Percentiles rank a stretch among this genome's conserved stretches.
phyloP scores from a whole-genome alignment of 169 alveolate genomes.

The Babesia bigemina region DNA sequence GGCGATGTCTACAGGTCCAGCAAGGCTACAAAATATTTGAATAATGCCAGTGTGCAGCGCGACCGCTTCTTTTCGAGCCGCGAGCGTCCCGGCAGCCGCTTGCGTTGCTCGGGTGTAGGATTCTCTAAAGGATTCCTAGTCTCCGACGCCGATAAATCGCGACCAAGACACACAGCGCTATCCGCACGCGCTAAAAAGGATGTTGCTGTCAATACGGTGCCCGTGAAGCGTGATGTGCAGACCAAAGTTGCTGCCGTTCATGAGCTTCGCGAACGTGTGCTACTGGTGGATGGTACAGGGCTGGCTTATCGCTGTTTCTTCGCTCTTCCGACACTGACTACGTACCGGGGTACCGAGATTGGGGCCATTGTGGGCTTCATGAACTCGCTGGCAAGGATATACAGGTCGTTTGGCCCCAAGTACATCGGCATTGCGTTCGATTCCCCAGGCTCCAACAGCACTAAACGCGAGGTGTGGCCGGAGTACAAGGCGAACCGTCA shows the following conservation, averaged over 20 bases:
- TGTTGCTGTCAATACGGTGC: neutral
- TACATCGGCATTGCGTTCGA: constrained; percentile 75
- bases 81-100: no score
- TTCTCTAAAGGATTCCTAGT: neutral
- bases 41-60: no score
- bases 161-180: neutral
- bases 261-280: constrained; percentile 46
- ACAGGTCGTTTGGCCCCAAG: constrained; percentile 69
- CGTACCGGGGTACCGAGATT: constrained; percentile 71
- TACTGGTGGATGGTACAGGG: constrained; percentile 78
- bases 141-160: neutral
- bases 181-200: neutral
- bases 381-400: constrained; percentile 73
- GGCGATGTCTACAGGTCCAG: neutral
- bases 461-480: constrained; percentile 76
- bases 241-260: neutral
- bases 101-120: no score
- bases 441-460: constrained; percentile 75
- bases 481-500: constrained; percentile 73
- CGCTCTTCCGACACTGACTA: constrained; percentile 75
- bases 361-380: constrained; percentile 78
- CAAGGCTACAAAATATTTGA: no score
- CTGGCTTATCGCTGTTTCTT: constrained; percentile 77
- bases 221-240: neutral
- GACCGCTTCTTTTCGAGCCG: no score